A percentile compares a stretch with the other conserved stretches of the same genome.
phyloP scores from a whole-genome alignment of 768 basidiomycete genomes.

The Leccinum sublutescens region DNA sequence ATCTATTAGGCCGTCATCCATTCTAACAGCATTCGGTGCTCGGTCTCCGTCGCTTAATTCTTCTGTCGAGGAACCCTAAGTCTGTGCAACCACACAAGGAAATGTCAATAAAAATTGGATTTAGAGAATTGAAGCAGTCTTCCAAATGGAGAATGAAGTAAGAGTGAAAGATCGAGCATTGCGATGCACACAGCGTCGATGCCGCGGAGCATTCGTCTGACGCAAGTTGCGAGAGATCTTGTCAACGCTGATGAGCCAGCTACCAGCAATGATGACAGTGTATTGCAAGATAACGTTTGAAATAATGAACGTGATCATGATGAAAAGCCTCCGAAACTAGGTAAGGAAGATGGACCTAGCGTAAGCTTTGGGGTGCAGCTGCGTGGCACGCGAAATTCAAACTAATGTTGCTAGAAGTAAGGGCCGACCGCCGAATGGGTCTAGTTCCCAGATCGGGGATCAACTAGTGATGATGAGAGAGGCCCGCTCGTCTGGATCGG shows the following conservation, averaged over 20 bases:
- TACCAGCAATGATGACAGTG: neutral
- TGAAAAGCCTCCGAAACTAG: neutral
- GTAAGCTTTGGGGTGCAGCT: neutral
- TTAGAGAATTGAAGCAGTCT: neutral
- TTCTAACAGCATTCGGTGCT: neutral
- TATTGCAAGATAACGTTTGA: neutral
- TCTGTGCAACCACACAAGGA: neutral
- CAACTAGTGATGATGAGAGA: neutral
- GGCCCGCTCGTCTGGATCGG: neutral
- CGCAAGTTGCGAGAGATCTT: neutral
- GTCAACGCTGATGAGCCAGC: neutral
- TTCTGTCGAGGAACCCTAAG: neutral
- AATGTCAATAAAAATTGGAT: neutral
- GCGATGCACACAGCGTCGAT: neutral
- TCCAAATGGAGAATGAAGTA: slow-evolving; percentile 7
- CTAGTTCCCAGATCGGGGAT: neutral
- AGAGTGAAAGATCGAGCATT: no score
- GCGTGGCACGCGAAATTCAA: neutral
- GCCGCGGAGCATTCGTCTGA: neutral
- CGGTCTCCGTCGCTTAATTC: neutral
- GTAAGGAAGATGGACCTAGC: neutral
- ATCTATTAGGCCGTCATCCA: neutral
- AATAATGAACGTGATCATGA: neutral
- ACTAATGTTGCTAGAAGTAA: neutral
- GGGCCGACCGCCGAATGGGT: neutral